Base-by-base conservation (phyloP, 1,284 basidiomycete species). In the Ustilago shanxiensis region DNA sequence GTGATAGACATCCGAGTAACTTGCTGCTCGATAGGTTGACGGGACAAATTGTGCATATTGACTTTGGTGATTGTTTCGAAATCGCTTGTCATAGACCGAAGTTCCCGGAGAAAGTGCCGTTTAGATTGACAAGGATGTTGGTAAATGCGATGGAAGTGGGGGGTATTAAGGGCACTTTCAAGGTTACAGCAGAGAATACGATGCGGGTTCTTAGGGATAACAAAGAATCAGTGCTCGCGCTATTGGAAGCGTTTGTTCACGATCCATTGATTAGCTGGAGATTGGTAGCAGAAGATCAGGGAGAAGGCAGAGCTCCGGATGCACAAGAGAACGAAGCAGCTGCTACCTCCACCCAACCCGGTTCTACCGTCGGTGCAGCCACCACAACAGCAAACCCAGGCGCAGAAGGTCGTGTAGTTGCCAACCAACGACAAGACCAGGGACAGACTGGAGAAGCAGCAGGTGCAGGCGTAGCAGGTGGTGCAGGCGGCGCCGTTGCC, bases 1-100 rank as follows among this genome's bases (percentile, higher is more conserved):
- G 97, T n/a, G 97, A 99, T 88, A 91, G 97, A 26, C 97, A 99
- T 87, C 97, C 97, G 33, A 95, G 93, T 65, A 99, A 99, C 88
- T 87, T 99, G 68, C 90, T 99, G 83, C 89, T 99, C 49, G 95
- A 97, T 86, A 91, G 95, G 74, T 91, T 91, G 68, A 95, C 94
- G 1, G 97, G 97, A 50, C 95, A 98, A 87, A 93, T 99, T 56
- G 93, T 99, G 44, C 92, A 99, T 85, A 98, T 99, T 79, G 97
- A 99, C 87, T 99, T 98, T 82, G 89, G 87, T 45, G 87, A 88
- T 77, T 88, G 87, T 77, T 88, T 87, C 64, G 86, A 86, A 71
- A 83, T 88, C 8, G 87, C 87, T 0, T 87, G 85, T 79, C 86
- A 79, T 77, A 87, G 95, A 79, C 94, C 98, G 87, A 99, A 99